Conservation (phyloP, 768 basidiomycete species). For the Macrocybe gigantea region DNA sequence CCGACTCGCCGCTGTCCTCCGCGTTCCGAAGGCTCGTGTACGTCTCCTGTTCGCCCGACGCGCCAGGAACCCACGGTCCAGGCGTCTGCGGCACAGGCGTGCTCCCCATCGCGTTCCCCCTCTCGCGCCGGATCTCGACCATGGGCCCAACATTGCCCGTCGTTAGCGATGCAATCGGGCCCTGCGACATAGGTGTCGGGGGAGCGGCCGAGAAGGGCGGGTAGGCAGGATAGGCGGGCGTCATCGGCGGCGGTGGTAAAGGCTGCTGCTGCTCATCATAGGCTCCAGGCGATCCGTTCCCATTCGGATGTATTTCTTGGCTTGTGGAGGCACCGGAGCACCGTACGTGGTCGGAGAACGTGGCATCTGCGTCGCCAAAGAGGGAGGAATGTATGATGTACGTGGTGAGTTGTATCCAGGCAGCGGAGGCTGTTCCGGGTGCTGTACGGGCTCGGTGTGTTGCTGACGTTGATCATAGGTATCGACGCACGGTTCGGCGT, state of each 20-base stretch:
- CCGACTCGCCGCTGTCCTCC: slow-evolving; percentile 41
- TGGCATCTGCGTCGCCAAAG: slow-evolving; percentile 27
- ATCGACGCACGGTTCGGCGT: slow-evolving; percentile 15
- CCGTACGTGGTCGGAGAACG: slow-evolving; percentile 53
- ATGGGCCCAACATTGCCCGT: slow-evolving; percentile 47
- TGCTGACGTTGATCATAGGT: slow-evolving; percentile 15
- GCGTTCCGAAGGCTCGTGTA: slow-evolving; percentile 21
- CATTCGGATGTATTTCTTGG: slow-evolving; percentile 9
- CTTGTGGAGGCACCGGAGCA: slow-evolving; percentile 31
- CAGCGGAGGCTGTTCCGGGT: slow-evolving; percentile 16
- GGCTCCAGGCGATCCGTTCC: too few relatives aligned
- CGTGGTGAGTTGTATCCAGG: slow-evolving; percentile 19
- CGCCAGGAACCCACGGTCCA: slow-evolving; percentile 42
- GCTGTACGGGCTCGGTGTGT: slow-evolving; percentile 7
- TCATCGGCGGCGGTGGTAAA: slow-evolving; percentile 31
- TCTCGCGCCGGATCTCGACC: slow-evolving; percentile 64
- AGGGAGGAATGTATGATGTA: slow-evolving; percentile 27
- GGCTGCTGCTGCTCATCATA: neutral
- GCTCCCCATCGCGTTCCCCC: slow-evolving; percentile 32
- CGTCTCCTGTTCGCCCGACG: slow-evolving; percentile 33
- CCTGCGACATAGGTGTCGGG: slow-evolving; percentile 50
- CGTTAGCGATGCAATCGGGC: slow-evolving; percentile 45
- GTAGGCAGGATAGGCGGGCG: slow-evolving; percentile 73
- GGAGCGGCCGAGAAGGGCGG: slow-evolving; percentile 39
- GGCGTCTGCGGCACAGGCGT: slow-evolving; percentile 45